Evolutionary conservation across 495 filamentous ascomycete genomes (phyloP).

Genomic region (Neurospora terricola): DNA sequence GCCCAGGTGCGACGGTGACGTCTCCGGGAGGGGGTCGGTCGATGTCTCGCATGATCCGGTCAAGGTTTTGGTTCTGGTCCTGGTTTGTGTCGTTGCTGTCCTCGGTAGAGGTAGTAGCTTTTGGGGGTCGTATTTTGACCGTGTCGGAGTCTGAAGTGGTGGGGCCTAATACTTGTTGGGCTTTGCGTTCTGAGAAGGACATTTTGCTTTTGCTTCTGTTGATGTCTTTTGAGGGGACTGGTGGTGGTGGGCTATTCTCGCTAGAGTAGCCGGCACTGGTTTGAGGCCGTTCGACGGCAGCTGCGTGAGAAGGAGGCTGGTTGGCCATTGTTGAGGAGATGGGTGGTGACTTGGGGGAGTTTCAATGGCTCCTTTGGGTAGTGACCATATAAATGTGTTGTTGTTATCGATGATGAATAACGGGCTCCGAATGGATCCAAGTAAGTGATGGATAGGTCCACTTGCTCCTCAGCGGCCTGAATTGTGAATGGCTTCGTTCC

Average conservation of each 20-base stretch:
- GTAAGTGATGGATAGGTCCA: too few species aligned
- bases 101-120: not conserved
- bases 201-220: not conserved
- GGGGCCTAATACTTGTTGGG: conserved; percentile 14
- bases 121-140: conserved; percentile 25
- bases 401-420: not conserved
- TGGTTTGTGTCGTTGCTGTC: not conserved
- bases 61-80: not conserved
- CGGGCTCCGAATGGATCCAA: not conserved
- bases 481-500: not conserved
- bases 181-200: conserved; percentile 34
- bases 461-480: too few species aligned
- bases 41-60: conserved; percentile 23
- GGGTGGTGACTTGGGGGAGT: not conserved
- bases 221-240: not conserved
- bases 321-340: not conserved
- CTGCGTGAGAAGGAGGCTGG: not conserved
- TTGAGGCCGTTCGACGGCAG: not conserved
- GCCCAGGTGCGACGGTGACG: conserved; percentile 8
- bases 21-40: conserved; percentile 27
- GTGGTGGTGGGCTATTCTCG: not conserved
- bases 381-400: not conserved
- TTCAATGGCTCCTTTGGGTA: not conserved
- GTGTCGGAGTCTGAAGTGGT: conserved; percentile 27
- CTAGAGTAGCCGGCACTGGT: not conserved